Evolutionary conservation across 768 basidiomycete species (phyloP).

Genomic region (Lactarius evosmus): DNA sequence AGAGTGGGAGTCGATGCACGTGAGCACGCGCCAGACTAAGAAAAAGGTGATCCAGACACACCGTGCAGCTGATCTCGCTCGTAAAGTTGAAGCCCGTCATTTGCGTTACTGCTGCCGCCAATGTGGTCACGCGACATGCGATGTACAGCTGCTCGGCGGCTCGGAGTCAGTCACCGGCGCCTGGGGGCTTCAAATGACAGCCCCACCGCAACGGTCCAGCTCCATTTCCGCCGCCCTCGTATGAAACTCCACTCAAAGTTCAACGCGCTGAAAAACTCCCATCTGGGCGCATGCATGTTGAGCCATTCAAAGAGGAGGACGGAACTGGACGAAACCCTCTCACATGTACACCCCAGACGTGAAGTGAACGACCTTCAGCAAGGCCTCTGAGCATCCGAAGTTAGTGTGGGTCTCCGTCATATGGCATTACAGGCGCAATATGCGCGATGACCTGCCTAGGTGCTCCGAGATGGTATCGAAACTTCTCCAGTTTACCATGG

Average conservation of each 20-base stretch:
- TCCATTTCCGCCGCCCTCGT: constrained; percentile 5
- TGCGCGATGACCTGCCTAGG: constrained; percentile 2
- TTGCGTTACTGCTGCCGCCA: constrained; percentile 12
- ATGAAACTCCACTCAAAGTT: constrained; percentile 21
- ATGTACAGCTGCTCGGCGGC: constrained; percentile 9
- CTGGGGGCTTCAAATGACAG: not conserved
- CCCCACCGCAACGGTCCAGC: constrained; percentile 8
- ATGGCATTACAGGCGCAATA: not conserved
- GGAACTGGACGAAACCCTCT: not conserved
- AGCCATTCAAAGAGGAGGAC: not conserved
- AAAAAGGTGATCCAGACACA: not conserved
- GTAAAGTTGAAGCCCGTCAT: constrained; percentile 19
- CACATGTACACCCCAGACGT: constrained; percentile 20
- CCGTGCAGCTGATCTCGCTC: constrained; percentile 15
- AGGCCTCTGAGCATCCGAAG: constrained; percentile 1
- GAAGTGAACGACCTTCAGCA: constrained; percentile 17
- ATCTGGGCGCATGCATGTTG: not conserved
- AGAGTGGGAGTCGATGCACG: not conserved
- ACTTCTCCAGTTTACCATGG: constrained; percentile 8
- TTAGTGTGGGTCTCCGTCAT: not conserved
- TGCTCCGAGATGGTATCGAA: not conserved
- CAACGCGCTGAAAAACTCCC: constrained; percentile 19
- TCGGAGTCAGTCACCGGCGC: not conserved
- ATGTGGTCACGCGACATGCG: constrained; percentile 15
- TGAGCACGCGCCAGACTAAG: not conserved